Evolutionary conservation across 495 filamentous ascomycete species (phyloP).

Genomic region (Penicillium maclennaniae): DNA sequence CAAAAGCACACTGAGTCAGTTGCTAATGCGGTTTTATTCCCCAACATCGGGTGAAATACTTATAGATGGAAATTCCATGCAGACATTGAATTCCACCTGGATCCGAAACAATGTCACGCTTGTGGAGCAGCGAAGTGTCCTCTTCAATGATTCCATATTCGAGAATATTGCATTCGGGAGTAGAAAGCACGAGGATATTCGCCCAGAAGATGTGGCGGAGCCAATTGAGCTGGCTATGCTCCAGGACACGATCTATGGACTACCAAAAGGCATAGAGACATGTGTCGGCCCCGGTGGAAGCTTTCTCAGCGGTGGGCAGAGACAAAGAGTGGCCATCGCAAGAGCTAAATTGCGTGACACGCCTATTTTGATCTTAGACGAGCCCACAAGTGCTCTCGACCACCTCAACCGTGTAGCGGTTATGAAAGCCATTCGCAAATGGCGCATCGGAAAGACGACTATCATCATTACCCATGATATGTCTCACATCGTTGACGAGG

Average conservation of each 20-base stretch:
- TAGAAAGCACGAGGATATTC: constrained; percentile 43
- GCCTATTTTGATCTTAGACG: constrained; percentile 77
- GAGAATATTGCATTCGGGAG: constrained; percentile 78
- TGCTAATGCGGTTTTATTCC: constrained; percentile 74
- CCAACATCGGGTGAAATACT: constrained; percentile 61
- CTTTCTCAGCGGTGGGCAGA: constrained; percentile 81
- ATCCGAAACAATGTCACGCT: constrained; percentile 75
- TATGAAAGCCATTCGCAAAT: constrained; percentile 68
- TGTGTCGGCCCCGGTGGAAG: constrained; percentile 65
- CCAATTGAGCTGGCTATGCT: constrained; percentile 63
- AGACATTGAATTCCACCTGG: constrained; percentile 64
- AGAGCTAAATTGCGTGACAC: constrained; percentile 75
- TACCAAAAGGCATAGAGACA: constrained; percentile 75
- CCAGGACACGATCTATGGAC: constrained; percentile 60
- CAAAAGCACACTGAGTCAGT: constrained; percentile 82
- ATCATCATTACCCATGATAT: constrained; percentile 91
- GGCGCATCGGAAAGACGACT: constrained; percentile 68
- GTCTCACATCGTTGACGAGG: constrained; percentile 66
- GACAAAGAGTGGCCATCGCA: constrained; percentile 73
- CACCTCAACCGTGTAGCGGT: constrained; percentile 64
- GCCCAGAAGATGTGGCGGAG: constrained; percentile 51
- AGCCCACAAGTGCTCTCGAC: constrained; percentile 80
- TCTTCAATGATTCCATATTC: constrained; percentile 81
- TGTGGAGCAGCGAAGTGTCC: constrained; percentile 74
- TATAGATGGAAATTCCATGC: constrained; percentile 63